Conservation (phyloP, 225 moss, liverwort and hornwort genomes). For the Physcomitrellopsis africana region DNA sequence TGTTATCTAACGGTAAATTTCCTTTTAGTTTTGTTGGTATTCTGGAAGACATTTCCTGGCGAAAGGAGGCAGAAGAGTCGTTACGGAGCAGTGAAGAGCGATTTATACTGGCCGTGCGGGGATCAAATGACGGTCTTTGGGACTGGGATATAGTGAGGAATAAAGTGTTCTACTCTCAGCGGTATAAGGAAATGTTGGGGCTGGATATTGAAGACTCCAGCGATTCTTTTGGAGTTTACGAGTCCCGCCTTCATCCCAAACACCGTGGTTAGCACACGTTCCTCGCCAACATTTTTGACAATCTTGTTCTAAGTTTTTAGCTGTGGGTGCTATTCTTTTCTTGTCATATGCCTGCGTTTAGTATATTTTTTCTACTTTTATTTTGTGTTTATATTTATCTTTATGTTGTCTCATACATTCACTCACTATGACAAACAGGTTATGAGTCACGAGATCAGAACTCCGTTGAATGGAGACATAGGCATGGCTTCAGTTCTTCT, state of each 20-base stretch:
- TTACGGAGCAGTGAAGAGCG: conserved; percentile 53
- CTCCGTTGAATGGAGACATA: conserved; percentile 54
- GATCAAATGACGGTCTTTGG: conserved; percentile 61
- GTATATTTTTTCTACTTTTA: neutral
- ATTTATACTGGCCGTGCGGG: conserved; percentile 48
- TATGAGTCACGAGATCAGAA: conserved; percentile 59
- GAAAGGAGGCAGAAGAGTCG: conserved; percentile 55
- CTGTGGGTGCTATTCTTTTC: conserved; percentile 35
- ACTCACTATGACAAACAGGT: conserved; percentile 37
- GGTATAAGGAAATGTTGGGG: conserved; percentile 55
- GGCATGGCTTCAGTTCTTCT: conserved; percentile 61
- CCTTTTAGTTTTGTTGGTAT: conserved; percentile 51
- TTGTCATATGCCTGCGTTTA: neutral
- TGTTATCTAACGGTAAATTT: neutral
- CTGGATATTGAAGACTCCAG: conserved; percentile 20
- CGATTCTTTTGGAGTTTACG: conserved; percentile 41
- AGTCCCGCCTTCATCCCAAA: conserved; percentile 53
- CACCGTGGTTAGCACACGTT: conserved; percentile 41
- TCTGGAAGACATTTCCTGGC: conserved; percentile 59
- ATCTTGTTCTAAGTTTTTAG: conserved; percentile 21
- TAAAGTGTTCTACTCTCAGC: conserved; percentile 50
- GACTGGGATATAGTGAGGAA: conserved; percentile 56
- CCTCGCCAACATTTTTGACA: too few species aligned
- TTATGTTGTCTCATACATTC: neutral
- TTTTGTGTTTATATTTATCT: too few species aligned